Evolutionary conservation across 2,329 filamentous ascomycete species (phyloP).

Genomic region (Ophiocordyceps australis): DNA sequence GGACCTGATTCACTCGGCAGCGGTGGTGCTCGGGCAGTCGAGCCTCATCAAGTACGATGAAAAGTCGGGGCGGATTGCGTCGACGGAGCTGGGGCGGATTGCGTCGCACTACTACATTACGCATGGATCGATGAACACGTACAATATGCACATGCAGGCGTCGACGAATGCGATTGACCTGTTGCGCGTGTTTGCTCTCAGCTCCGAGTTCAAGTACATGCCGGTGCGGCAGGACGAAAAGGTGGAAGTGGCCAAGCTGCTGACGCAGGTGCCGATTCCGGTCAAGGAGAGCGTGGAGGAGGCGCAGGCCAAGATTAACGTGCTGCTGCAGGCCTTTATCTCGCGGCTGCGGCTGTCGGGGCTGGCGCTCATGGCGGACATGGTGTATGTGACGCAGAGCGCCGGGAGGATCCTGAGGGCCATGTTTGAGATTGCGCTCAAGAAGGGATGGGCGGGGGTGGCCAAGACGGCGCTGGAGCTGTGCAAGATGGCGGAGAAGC

Average conservation of each 20-base stretch:
- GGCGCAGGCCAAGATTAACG: conserved; percentile 94
- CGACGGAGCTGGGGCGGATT: conserved; percentile 87
- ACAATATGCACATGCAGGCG: conserved; percentile 88
- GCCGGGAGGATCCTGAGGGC: conserved; percentile 90
- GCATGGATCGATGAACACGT: conserved; percentile 88
- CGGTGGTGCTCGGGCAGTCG: conserved; percentile 69
- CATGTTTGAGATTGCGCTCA: conserved; percentile 92
- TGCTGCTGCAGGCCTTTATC: conserved; percentile 90
- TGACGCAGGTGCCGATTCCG: conserved; percentile 80
- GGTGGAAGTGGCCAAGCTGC: conserved; percentile 79
- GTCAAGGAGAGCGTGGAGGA: conserved; percentile 98
- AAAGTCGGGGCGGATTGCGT: conserved; percentile 71
- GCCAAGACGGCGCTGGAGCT: conserved; percentile 84
- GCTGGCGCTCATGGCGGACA: conserved; percentile 88
- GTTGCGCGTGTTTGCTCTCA: conserved; percentile 89
- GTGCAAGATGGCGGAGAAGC: conserved; percentile 98
- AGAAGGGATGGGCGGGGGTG: conserved; percentile 89
- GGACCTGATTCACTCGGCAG: conserved; percentile 91
- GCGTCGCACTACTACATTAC: conserved; percentile 98
- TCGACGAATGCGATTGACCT: conserved; percentile 87
- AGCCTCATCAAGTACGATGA: conserved; percentile 91
- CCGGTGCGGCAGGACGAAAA: conserved; percentile 96
- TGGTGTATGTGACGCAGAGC: conserved; percentile 97
- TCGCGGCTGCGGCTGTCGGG: conserved; percentile 88
- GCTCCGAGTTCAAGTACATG: conserved; percentile 98